A percentile compares a stretch with the other conserved stretches of the same genome.
phyloP scores from a whole-genome alignment of 2,329 filamentous ascomycete species.

The Colletotrichum tofieldiae region DNA sequence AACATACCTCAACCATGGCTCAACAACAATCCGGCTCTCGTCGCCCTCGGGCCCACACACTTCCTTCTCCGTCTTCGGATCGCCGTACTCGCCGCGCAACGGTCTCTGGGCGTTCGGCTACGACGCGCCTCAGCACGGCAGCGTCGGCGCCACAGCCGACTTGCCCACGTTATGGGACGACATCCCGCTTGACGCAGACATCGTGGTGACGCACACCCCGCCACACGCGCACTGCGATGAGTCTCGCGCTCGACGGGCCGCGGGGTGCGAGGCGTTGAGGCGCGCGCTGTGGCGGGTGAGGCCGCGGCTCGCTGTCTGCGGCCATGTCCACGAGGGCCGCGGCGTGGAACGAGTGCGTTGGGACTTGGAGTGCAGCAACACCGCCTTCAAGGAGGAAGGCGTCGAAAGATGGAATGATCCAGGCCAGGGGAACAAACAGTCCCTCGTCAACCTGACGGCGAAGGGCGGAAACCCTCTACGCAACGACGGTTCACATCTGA shows the following conservation, averaged over 20 bases:
- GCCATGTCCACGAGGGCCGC: constrained; percentile 80
- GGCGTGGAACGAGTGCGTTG: constrained; percentile 76
- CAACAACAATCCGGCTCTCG: constrained; percentile 68
- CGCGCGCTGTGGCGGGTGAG: constrained; percentile 72
- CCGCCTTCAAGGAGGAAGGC: constrained; percentile 61
- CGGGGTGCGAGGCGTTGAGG: constrained; percentile 74
- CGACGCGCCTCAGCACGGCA: constrained; percentile 48
- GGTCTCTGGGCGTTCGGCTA: constrained; percentile 80
- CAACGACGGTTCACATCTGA: constrained; percentile 60
- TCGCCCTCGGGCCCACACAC: constrained; percentile 70
- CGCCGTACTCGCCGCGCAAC: constrained; percentile 73
- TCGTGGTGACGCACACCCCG: constrained; percentile 81
- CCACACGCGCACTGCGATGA: constrained; percentile 73
- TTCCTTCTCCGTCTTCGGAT: constrained; percentile 78
- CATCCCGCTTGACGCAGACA: constrained; percentile 74
- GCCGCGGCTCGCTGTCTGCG: constrained; percentile 77
- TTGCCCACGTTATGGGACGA: constrained; percentile 69
- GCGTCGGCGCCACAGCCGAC: constrained; percentile 43
- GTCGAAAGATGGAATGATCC: constrained; percentile 72
- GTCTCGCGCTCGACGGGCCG: constrained; percentile 52
- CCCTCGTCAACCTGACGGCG: constrained; percentile 73
- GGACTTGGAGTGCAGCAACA: constrained; percentile 61
- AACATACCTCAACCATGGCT: constrained; percentile 76
- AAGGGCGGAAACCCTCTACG: constrained; percentile 58
- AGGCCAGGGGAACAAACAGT: constrained; percentile 71